Conservation (phyloP, 345 rosid species). For the Durio zibethinus region DNA sequence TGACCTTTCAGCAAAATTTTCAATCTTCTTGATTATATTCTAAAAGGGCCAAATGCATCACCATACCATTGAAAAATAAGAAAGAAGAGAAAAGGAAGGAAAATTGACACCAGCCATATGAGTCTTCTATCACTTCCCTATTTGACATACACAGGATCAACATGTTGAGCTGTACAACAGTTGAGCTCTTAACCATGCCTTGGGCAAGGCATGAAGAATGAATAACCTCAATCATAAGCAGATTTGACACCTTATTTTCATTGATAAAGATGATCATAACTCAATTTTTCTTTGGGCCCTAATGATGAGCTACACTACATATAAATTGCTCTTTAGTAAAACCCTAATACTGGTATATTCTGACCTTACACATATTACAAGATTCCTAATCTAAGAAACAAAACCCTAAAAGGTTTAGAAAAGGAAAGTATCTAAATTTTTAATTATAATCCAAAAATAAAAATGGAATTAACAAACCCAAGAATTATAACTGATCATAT, state of each 20-base stretch:
- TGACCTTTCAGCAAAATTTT: background rate
- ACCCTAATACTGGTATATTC: background rate
- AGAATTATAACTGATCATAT: background rate
- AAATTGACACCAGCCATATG: background rate
- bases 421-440: background rate
- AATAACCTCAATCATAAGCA: background rate
- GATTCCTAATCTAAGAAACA: background rate
- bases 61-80: background rate
- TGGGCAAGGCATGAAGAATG: background rate
- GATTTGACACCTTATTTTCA: background rate
- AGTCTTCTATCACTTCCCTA: background rate
- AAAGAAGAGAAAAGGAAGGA: background rate
- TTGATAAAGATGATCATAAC: background rate
- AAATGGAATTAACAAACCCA: background rate
- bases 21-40: background rate
- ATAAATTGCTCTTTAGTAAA: background rate
- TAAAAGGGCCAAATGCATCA: background rate
- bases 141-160: background rate
- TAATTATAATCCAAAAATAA: background rate
- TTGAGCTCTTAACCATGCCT: background rate
- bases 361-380: background rate
- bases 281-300: background rate
- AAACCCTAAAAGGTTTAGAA: background rate
- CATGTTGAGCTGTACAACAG: background rate
- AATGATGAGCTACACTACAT: background rate